A percentile compares a stretch with the other conserved stretches of the same genome.
phyloP scores from a whole-genome alignment of 345 rosid species.

The Zanthoxylum bungeanum region DNA sequence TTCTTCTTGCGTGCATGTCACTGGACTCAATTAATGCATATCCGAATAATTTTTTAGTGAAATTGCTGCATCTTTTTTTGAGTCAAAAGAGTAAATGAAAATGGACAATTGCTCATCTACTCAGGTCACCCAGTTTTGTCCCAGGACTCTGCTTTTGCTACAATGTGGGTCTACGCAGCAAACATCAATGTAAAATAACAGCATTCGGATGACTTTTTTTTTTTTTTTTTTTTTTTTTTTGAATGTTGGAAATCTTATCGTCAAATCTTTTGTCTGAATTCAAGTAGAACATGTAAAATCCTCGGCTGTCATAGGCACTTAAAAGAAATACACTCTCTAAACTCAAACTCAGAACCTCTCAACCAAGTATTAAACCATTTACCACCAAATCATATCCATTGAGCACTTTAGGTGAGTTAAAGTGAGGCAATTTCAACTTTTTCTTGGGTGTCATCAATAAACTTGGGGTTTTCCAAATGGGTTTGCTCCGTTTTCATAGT shows the following conservation, averaged over 20 bases:
- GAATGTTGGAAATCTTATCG: no score
- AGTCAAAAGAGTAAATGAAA: background rate
- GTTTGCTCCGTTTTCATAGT: background rate
- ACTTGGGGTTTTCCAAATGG: background rate
- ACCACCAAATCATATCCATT: no score
- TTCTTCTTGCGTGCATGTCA: slow-evolving; percentile 2
- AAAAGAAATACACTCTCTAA: no score
- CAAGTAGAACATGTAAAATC: no score
- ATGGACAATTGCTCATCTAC: background rate
- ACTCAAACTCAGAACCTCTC: no score
- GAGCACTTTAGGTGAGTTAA: no score
- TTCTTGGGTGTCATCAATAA: background rate
- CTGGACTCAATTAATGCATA: background rate
- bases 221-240: background rate
- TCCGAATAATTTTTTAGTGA: background rate
- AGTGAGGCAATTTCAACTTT: no score
- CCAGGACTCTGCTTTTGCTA: background rate
- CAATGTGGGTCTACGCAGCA: background rate
- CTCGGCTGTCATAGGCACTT: no score
- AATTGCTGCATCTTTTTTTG: background rate
- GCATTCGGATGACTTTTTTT: background rate
- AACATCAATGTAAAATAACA: no score
- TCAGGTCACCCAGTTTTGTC: background rate
- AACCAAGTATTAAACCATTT: no score
- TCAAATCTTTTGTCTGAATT: no score